These are phyloP conservation scores for Meyerozyma guilliermondii DNA, from an alignment of 1,139 yeast species.

Conservation along the genomic window DNA sequence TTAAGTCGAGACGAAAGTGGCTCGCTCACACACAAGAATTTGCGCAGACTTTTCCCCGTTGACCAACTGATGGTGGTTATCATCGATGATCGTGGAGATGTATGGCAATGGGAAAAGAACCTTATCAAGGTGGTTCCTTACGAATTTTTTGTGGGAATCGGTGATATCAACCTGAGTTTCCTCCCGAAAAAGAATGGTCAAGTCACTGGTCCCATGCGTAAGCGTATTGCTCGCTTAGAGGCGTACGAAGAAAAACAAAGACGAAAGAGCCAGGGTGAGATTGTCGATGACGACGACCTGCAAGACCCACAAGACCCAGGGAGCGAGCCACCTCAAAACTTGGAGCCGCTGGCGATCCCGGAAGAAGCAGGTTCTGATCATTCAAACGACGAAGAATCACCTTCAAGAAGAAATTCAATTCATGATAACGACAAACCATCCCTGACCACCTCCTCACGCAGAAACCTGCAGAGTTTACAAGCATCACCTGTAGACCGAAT, in stretches of 20 bases:
- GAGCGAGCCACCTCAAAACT: not conserved
- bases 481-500: constrained; percentile 47
- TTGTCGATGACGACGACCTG: constrained; percentile 6
- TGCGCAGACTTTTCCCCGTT: constrained; percentile 87
- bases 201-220: constrained; percentile 64
- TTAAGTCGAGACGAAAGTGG: constrained; percentile 95
- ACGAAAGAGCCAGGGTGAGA: constrained; percentile 15
- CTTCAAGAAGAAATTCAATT: not conserved
- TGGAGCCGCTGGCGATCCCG: not conserved
- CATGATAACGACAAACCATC: not conserved
- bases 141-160: constrained; percentile 94
- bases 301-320: constrained; percentile 13
- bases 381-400: constrained; percentile 1
- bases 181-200: constrained; percentile 76
- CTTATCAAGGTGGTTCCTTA: constrained; percentile 90
- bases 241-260: constrained; percentile 14
- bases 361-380: not conserved
- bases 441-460: not conserved
- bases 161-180: constrained; percentile 93
- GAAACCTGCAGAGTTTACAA: constrained; percentile 6
- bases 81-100: constrained; percentile 97
- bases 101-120: constrained; percentile 97
- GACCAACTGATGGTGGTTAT: constrained; percentile 96
- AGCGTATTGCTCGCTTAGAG: constrained; percentile 51
- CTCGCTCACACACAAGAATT: constrained; percentile 80